Evolutionary conservation across 148 eudicot genomes (phyloP).

Genomic region (Simmondsia chinensis): DNA sequence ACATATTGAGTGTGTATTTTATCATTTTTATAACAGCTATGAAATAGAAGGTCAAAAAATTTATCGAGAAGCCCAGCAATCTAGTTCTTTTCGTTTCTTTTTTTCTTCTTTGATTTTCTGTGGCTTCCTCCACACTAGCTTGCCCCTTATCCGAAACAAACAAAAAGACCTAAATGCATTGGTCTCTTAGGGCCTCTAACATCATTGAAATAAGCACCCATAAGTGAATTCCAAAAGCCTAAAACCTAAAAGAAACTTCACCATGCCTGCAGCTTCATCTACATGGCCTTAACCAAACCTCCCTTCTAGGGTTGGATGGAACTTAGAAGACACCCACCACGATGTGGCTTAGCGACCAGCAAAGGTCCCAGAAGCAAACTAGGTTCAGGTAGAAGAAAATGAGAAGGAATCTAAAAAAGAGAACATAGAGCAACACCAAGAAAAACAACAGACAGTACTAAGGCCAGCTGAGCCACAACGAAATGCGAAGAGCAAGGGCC

Average conservation of each 20-base stretch:
- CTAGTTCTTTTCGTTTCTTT: neutral
- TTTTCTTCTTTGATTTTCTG: neutral
- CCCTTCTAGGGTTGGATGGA: slow-evolving; percentile 25
- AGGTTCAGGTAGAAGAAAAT: slow-evolving; percentile 7
- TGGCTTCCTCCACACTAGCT: slow-evolving; percentile 3
- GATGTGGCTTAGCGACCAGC: slow-evolving; percentile 50
- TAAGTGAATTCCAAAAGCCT: slow-evolving; percentile 4
- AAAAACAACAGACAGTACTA: slow-evolving; percentile 17
- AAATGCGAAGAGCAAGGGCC: slow-evolving; percentile 65
- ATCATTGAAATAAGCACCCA: slow-evolving; percentile 9
- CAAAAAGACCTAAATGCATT: slow-evolving; percentile 16
- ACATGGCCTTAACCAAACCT: slow-evolving; percentile 48
- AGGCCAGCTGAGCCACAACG: slow-evolving; percentile 63
- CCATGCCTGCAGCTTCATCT: slow-evolving; percentile 46
- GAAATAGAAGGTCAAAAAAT: too few relatives aligned
- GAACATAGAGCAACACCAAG: slow-evolving; percentile 5
- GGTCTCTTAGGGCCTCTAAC: slow-evolving; percentile 8
- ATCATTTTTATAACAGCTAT: too few relatives aligned
- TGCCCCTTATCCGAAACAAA: slow-evolving; percentile 42
- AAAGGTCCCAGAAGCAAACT: slow-evolving; percentile 25
- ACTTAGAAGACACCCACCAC: slow-evolving; percentile 9
- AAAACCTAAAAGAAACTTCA: slow-evolving; percentile 7
- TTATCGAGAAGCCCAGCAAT: too few relatives aligned
- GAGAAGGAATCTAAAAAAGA: neutral
- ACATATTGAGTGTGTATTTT: too few relatives aligned